Base-by-base conservation (phyloP, 305 asterid genomes). In the Caryopteris hybrid region DNA sequence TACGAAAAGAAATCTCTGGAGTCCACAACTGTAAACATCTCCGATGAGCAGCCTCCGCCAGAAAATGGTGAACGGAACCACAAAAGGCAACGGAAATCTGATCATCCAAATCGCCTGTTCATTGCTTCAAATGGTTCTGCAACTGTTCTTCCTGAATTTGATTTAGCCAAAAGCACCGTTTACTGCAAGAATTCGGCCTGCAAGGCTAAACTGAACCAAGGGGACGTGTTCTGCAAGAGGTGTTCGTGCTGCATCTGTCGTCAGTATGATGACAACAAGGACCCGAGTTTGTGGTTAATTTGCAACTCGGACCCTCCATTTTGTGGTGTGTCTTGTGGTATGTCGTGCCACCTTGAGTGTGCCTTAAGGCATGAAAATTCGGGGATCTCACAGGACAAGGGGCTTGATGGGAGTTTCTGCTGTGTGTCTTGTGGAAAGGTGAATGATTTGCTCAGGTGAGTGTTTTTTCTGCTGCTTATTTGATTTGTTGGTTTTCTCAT, bases 261-360 rank as follows among this genome's bases (percentile, higher is more conserved):
- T 53, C 76, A 48, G 73, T 92, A 81, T 55, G 98, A 92, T 69
- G 98, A 92, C 67, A 92, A 92, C 68, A 92, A 92, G 82, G 98
- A 92, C 73, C 97, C 97, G 2, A 78, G 95, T 71, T 69, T 92
- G 71, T 92, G 98, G 96, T 73, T 92, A 50, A 81, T 75, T 61
- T 92, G 98, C 67, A 80, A 78, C 68, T 79, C 90, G 0, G 90
- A 86, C 74, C 84, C 89, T 67, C 91, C 83, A 0, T 83, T 85
- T 74, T 74, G 74, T 69, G 84, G 77, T n/a, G 64, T 62, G n/a
- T 81, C 96, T 0, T 90, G 98, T 74, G 90, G 93, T 52, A 81
- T 88, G 86, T 88, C 97, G 7, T 92, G 95, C 81, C 98, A 92
- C 76, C 86, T 92, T 46, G 90, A 88, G 70, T 92, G 98, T 70